Evolutionary conservation across 352 stramenopile species (phyloP).

Genomic region (Phytophthora tentaculata): DNA sequence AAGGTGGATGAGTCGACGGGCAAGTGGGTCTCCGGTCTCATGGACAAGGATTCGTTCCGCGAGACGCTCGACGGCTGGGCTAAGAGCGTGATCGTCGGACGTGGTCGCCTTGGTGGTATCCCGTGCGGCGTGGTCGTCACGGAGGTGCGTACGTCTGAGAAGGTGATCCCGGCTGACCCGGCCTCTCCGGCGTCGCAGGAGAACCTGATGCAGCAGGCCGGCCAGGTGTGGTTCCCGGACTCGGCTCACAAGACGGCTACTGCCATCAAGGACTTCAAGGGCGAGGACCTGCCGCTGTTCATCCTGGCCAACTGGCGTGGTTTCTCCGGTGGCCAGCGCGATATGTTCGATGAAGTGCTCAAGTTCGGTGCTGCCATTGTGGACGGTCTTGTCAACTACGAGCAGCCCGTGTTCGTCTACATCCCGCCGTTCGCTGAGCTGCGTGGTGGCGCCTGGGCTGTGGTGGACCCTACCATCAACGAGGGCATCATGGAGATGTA

Average conservation of each 20-base stretch:
- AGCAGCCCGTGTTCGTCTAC: slow-evolving; percentile 99
- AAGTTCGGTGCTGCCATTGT: slow-evolving; percentile 99
- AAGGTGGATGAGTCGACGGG: slow-evolving; percentile 77
- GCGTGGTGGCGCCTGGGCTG: slow-evolving; percentile 98
- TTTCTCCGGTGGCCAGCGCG: slow-evolving; percentile 99
- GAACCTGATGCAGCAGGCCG: slow-evolving; percentile 97
- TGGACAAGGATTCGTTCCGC: slow-evolving; percentile 98
- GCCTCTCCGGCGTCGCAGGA: slow-evolving; percentile 97
- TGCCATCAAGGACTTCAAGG: slow-evolving; percentile 99
- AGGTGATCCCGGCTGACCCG: slow-evolving; percentile 97
- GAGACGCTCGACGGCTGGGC: slow-evolving; percentile 99
- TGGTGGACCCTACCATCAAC: slow-evolving; percentile 99
- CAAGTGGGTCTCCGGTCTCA: slow-evolving; percentile 94
- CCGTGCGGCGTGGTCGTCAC: slow-evolving; percentile 98
- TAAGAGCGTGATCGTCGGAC: slow-evolving; percentile 98
- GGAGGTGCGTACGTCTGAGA: slow-evolving; percentile 98
- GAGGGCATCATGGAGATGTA: slow-evolving; percentile 99
- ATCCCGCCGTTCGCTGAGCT: slow-evolving; percentile 99
- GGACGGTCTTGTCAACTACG: slow-evolving; percentile 98
- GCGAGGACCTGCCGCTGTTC: slow-evolving; percentile 99
- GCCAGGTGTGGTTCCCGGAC: slow-evolving; percentile 99
- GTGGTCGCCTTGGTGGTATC: slow-evolving; percentile 98
- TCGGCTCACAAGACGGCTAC: slow-evolving; percentile 99
- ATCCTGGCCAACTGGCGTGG: slow-evolving; percentile 99
- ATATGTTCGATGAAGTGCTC: slow-evolving; percentile 99